A percentile compares a stretch with the other conserved stretches of the same genome.
Evolutionary conservation across 2,329 filamentous ascomycete genomes (phyloP).

Genomic region (Balansia obtecta): DNA sequence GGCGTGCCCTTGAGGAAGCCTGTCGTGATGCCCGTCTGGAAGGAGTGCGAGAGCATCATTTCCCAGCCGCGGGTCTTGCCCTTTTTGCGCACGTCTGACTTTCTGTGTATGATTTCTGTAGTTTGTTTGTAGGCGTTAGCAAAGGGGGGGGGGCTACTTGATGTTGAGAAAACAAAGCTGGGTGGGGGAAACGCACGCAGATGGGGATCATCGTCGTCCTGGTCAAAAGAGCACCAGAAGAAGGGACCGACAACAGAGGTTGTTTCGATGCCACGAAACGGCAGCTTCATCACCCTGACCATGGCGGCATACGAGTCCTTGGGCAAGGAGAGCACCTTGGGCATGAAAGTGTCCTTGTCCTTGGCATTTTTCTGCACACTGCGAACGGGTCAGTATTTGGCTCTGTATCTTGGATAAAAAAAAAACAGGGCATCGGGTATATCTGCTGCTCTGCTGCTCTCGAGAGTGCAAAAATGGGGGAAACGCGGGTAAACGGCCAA

Average conservation of each 20-base stretch:
- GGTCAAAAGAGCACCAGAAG: slow-evolving; percentile 47
- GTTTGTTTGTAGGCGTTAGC: too few relatives aligned
- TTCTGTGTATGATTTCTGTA: slow-evolving; percentile 52
- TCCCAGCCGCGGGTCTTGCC: slow-evolving; percentile 53
- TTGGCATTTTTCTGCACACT: slow-evolving; percentile 45
- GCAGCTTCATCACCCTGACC: slow-evolving; percentile 40
- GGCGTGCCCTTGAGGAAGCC: slow-evolving; percentile 50
- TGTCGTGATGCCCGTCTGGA: slow-evolving; percentile 41
- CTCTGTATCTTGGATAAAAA: too few relatives aligned
- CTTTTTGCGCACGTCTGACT: slow-evolving; percentile 54
- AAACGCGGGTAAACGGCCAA: neutral
- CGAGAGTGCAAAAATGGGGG: neutral
- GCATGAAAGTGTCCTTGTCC: slow-evolving; percentile 45
- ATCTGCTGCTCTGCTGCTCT: too few relatives aligned
- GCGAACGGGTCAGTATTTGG: slow-evolving; percentile 3
- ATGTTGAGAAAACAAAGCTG: too few relatives aligned
- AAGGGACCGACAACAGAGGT: slow-evolving; percentile 48
- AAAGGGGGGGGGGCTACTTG: too few relatives aligned
- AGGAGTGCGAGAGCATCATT: slow-evolving; percentile 46
- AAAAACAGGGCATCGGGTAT: too few relatives aligned
- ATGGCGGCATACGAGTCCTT: slow-evolving; percentile 40
- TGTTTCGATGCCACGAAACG: slow-evolving; percentile 45
- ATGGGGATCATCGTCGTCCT: slow-evolving; percentile 43
- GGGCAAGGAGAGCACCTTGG: slow-evolving; percentile 40
- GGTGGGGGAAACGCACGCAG: slow-evolving; percentile 45